Percentiles rank a stretch among this genome's conserved stretches.
These are phyloP conservation scores for Oropetium thomaeum DNA, from an alignment of 176 grass and related monocot species.

Conservation along the genomic window DNA sequence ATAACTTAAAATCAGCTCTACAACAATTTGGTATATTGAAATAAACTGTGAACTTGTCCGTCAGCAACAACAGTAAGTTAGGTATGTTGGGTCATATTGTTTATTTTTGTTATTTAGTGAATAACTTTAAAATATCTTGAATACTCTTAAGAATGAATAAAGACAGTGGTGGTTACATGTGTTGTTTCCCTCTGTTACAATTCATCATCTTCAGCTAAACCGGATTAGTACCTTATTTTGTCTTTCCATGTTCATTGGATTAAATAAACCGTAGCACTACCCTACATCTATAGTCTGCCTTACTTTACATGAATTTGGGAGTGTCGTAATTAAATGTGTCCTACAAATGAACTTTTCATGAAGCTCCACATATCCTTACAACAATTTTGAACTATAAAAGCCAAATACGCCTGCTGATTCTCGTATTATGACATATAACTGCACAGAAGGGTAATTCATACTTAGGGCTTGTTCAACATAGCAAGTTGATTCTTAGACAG, in stretches of 20 bases:
- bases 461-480: too few relatives aligned
- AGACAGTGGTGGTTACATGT: neutral
- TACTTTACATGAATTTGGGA: neutral
- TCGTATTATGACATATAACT: neutral
- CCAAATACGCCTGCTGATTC: neutral
- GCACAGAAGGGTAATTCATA: neutral
- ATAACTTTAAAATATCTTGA: neutral
- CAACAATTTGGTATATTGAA: conserved; percentile 49
- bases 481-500: too few relatives aligned
- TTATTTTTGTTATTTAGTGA: neutral
- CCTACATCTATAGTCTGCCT: neutral
- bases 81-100: conserved; percentile 18
- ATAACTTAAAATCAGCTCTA: conserved; percentile 46
- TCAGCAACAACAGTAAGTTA: conserved; percentile 21
- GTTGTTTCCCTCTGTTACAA: neutral
- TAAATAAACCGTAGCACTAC: neutral
- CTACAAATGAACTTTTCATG: neutral
- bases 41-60: conserved; percentile 2
- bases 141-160: neutral
- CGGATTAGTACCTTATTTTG: neutral
- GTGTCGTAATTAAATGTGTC: neutral
- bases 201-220: neutral
- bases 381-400: neutral
- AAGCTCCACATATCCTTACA: neutral
- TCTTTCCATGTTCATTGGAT: neutral